phyloP scores from a whole-genome alignment of 352 stramenopile genomes.

The Globisporangium camurandrum region DNA sequence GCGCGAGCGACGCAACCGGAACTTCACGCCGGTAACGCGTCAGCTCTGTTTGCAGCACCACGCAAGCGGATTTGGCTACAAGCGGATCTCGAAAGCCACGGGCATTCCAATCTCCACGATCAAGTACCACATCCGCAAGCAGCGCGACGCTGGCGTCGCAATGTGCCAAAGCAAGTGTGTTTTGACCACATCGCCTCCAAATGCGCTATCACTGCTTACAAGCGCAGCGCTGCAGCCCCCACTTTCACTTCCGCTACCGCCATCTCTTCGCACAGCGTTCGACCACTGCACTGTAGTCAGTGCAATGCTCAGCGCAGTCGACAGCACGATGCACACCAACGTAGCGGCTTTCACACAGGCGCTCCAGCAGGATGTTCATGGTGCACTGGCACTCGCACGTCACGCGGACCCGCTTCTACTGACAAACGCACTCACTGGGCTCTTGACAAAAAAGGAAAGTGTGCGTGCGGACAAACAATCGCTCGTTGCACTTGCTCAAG shows the following conservation, averaged over 20 bases:
- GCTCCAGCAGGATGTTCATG: slow-evolving; percentile 9
- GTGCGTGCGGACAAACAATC: slow-evolving; percentile 1
- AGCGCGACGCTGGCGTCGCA: not conserved
- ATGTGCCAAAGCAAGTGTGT: no score
- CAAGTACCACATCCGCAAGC: slow-evolving; percentile 15
- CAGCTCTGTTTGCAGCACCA: slow-evolving; percentile 14
- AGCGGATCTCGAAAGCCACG: slow-evolving; percentile 13
- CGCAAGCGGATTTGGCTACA: slow-evolving; percentile 13
- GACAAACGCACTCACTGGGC: slow-evolving; percentile 3
- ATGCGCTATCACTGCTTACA: not conserved
- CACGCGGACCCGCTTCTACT: slow-evolving; percentile 7
- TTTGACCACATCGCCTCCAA: not conserved
- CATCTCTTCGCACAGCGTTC: no score
- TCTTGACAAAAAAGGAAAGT: slow-evolving; percentile 4
- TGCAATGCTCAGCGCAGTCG: slow-evolving; percentile 5
- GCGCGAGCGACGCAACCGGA: slow-evolving; percentile 2
- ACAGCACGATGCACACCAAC: slow-evolving; percentile 6
- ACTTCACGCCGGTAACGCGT: slow-evolving; percentile 11
- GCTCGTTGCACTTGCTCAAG: not conserved
- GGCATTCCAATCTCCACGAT: slow-evolving; percentile 16
- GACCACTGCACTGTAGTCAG: not conserved
- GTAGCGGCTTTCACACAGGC: slow-evolving; percentile 10
- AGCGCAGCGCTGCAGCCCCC: no score
- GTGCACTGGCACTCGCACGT: slow-evolving; percentile 4
- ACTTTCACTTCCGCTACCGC: no score